Conservation (phyloP, 805 yeast species). For the Yarrowia bubula region DNA sequence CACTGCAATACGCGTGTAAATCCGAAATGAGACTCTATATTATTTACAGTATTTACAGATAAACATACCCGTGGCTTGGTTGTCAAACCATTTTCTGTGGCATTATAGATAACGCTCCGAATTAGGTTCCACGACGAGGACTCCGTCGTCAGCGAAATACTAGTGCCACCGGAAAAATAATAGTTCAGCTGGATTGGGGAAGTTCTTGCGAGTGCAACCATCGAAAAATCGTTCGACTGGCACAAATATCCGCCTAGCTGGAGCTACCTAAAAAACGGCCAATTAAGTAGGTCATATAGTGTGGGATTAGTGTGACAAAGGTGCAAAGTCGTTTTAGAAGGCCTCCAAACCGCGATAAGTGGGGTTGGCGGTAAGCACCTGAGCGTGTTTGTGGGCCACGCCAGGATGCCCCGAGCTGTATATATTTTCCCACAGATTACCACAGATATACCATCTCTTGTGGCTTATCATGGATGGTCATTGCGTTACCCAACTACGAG, state of each 20-base stretch:
- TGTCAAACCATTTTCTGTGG: neutral
- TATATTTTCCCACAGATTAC: neutral
- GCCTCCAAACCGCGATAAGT: neutral
- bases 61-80: neutral
- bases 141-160: neutral
- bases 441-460: neutral
- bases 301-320: neutral
- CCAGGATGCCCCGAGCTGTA: too few relatives aligned
- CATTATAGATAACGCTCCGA: constrained; percentile 4
- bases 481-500: constrained; percentile 19
- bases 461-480: constrained; percentile 17
- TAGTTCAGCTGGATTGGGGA: neutral
- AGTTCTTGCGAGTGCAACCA: neutral
- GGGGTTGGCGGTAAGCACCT: neutral
- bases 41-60: constrained; percentile 3
- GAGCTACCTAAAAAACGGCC: neutral
- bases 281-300: neutral
- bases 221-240: neutral
- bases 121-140: neutral
- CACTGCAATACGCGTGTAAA: neutral
- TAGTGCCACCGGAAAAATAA: neutral
- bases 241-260: neutral
- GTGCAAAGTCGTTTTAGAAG: neutral
- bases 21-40: neutral
- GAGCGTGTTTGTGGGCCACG: neutral